Base-by-base conservation (phyloP, 768 basidiomycete genomes). In the Boletus patriciae region DNA sequence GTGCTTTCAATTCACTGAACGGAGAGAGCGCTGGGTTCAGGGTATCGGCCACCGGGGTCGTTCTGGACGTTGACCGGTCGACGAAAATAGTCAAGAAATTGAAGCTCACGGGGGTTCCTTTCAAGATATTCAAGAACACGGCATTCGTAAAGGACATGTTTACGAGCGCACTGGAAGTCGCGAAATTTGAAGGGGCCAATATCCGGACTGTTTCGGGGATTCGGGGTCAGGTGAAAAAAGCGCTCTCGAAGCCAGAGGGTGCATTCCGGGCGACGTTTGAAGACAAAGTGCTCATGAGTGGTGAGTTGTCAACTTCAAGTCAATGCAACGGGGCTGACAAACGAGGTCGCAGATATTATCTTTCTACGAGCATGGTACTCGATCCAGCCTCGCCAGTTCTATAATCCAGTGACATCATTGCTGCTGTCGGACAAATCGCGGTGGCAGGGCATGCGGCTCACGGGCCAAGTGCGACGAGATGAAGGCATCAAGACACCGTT, bases 101-200 rank as follows among this genome's bases (percentile, higher is more conserved):
- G 62, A 99, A 98, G 79, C 77, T 99, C 57, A 98, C 94, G 2
- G 97, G 97, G 31, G 82, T 86, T 33, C 97, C 96, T 25, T 93
- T 87, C 77, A 98, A 98, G 80, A 94, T 98, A 58, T 99, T 90
- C 82, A 98, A 98, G 77, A 99, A 99, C 74, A 99, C 97, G 13
- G 97, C 94, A 3, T 99, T 98, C 73, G 77, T 99, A 63, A 93
- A 88, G 78, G 93, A 97, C 66, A 99, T 99, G 97, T 99, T 99
- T 77, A 87, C 75, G 52, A 86, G 84, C 55, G 87, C 93, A 33
- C 80, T 98, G 33, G 97, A 99, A 73, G 94, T 98, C 13, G 94
- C 94, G 54, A 98, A 97, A 73, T 98, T 99, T 64, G 97, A 99
- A 72, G 97, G 97, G 18, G 97, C 97, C n/a, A 93, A 89, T 70